Evolutionary conservation across 2,329 filamentous ascomycete species (phyloP).

Genomic region (Huntiella bhutanensis): DNA sequence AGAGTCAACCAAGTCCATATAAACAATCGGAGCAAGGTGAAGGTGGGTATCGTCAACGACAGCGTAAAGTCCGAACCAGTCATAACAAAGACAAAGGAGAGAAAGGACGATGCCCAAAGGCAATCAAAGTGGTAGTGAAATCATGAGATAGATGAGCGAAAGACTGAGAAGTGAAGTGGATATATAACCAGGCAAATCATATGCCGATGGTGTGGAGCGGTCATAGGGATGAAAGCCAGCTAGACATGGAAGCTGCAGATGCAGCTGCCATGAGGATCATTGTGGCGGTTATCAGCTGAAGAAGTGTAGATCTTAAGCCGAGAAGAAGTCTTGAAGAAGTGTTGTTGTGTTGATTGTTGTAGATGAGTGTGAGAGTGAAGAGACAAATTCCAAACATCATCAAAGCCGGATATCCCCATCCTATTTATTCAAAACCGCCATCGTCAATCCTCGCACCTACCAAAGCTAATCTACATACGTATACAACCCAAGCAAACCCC

Average conservation of each 20-base stretch:
- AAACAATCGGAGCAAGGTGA: neutral
- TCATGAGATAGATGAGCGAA: neutral
- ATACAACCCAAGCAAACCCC: too few species aligned
- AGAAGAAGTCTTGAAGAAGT: too few species aligned
- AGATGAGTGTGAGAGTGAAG: too few species aligned
- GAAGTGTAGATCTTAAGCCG: too few species aligned
- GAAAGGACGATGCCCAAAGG: neutral
- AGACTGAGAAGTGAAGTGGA: neutral
- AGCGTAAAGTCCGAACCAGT: neutral
- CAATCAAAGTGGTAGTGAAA: neutral
- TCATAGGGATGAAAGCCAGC: constrained; percentile 1
- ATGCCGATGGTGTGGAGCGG: too few species aligned
- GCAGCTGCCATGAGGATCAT: constrained; percentile 6
- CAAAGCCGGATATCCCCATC: neutral
- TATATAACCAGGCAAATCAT: neutral
- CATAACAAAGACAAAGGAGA: neutral
- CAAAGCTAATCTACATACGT: too few species aligned
- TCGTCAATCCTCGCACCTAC: too few species aligned
- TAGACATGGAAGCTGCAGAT: constrained; percentile 9
- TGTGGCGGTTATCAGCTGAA: constrained; percentile 7
- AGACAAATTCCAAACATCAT: too few species aligned
- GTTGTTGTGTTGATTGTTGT: too few species aligned
- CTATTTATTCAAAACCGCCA: constrained; percentile 1
- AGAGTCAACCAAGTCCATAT: too few species aligned
- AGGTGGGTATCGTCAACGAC: neutral